Evolutionary conservation across 176 grass and related monocot genomes (phyloP).

Genomic region (Luzula sylvatica): DNA sequence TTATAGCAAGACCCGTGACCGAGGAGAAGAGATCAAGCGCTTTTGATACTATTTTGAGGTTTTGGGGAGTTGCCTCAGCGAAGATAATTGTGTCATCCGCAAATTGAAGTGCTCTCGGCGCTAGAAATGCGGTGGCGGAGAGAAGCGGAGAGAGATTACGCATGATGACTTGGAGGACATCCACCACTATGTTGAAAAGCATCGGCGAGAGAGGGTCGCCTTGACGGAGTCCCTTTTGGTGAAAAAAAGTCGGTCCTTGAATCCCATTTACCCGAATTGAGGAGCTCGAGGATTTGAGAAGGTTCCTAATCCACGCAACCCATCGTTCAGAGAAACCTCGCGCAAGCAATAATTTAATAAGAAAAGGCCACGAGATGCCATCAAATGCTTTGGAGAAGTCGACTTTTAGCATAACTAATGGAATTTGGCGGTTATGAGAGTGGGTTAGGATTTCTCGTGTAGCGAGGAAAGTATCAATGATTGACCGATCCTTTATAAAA

Average conservation of each 20-base stretch:
- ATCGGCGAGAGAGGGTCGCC: neutral
- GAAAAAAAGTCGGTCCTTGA: neutral
- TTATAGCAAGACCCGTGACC: neutral
- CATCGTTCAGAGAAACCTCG: neutral
- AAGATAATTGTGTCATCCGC: neutral
- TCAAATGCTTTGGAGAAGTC: no score
- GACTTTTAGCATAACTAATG: no score
- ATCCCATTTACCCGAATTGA: neutral
- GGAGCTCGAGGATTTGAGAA: neutral
- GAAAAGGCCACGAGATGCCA: neutral
- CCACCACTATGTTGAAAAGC: no score
- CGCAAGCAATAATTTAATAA: neutral
- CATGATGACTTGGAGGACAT: no score
- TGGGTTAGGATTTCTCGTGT: no score
- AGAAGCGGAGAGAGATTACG: neutral
- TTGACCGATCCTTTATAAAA: no score
- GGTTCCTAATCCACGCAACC: neutral
- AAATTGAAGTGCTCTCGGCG: neutral
- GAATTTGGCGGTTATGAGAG: no score
- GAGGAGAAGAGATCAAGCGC: neutral
- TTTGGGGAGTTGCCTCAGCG: neutral
- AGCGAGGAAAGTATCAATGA: no score
- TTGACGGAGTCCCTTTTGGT: neutral
- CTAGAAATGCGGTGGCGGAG: neutral
- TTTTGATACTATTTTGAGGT: neutral